These are phyloP conservation scores for Penicillium coprophilum DNA, from an alignment of 495 filamentous ascomycete species.

Conservation along the genomic window DNA sequence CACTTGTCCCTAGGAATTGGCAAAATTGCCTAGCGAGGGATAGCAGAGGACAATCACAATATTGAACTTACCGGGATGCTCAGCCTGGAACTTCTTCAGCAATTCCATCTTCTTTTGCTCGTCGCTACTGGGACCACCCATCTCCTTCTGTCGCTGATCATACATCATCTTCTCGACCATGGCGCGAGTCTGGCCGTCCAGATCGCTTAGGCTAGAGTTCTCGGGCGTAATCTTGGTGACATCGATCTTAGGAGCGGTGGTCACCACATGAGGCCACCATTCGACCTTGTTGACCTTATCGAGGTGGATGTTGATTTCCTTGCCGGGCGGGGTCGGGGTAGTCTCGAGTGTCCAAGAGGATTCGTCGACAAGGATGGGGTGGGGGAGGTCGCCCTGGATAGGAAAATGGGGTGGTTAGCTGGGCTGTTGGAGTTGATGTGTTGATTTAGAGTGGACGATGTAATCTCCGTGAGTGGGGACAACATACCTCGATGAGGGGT, in stretches of 20 bases:
- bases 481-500: conserved; percentile 75
- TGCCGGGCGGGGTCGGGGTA: conserved; percentile 56
- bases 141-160: conserved; percentile 96
- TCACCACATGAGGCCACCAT: conserved; percentile 95
- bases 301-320: conserved; percentile 83
- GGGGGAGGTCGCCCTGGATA: conserved; percentile 75
- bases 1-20: neutral
- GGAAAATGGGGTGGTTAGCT: neutral
- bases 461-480: neutral
- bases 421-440: neutral
- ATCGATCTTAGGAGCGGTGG: conserved; percentile 77
- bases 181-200: conserved; percentile 92
- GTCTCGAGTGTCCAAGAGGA: conserved; percentile 91
- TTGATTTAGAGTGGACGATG: neutral
- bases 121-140: conserved; percentile 81
- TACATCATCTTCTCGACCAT: conserved; percentile 99
- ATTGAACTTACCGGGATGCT: conserved; percentile 70
- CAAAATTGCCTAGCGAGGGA: neutral
- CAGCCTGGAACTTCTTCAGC: conserved; percentile 83
- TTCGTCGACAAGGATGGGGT: conserved; percentile 78
- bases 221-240: conserved; percentile 93
- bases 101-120: conserved; percentile 92
- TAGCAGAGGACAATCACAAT: neutral
- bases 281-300: conserved; percentile 97
- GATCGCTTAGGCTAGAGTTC: conserved; percentile 81